Percentiles rank a stretch among this genome's conserved stretches.
phyloP scores from a whole-genome alignment of 805 yeast genomes.

The Ascoidea asiatica region DNA sequence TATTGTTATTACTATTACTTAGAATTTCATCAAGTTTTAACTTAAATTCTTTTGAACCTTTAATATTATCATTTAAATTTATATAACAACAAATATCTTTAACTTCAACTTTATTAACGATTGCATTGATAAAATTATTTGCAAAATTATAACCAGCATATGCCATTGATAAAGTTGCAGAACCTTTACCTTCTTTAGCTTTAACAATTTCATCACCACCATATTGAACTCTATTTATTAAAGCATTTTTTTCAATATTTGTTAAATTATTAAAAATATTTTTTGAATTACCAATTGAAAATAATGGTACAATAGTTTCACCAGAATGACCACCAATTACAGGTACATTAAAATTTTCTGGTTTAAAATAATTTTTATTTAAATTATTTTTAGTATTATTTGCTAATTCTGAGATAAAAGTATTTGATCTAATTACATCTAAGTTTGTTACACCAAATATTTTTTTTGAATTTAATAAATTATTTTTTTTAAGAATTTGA shows the following conservation, averaged over 20 bases:
- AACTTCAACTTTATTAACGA: conserved; percentile 15
- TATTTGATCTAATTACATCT: conserved; percentile 79
- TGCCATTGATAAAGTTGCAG: conserved; percentile 95
- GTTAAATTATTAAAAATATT: conserved; percentile 16
- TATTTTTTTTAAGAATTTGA: conserved; percentile 56
- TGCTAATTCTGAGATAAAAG: conserved; percentile 48
- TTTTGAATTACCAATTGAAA: conserved; percentile 31
- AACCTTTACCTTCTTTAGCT: conserved; percentile 90
- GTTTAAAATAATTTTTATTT: conserved; percentile 17
- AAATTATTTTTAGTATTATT: conserved; percentile 26
- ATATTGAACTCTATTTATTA: conserved; percentile 83
- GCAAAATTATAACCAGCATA: conserved; percentile 82
- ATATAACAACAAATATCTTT: conserved; percentile 19
- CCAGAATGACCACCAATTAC: conserved; percentile 96
- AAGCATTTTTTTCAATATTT: conserved; percentile 31
- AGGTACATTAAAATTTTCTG: conserved; percentile 32
- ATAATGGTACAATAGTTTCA: conserved; percentile 82
- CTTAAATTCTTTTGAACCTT: conserved; percentile 38
- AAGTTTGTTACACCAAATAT: conserved; percentile 83
- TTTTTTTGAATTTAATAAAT: conserved; percentile 55
- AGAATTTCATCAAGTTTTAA: conserved; percentile 16
- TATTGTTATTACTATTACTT: conserved; percentile 8
- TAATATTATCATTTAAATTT: conserved; percentile 34
- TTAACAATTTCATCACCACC: conserved; percentile 96
- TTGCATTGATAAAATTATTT: conserved; percentile 24